Evolutionary conservation across 805 yeast species (phyloP), one percentile per base, ranked within the genome.

Genomic region (Candida quercuum): DNA sequence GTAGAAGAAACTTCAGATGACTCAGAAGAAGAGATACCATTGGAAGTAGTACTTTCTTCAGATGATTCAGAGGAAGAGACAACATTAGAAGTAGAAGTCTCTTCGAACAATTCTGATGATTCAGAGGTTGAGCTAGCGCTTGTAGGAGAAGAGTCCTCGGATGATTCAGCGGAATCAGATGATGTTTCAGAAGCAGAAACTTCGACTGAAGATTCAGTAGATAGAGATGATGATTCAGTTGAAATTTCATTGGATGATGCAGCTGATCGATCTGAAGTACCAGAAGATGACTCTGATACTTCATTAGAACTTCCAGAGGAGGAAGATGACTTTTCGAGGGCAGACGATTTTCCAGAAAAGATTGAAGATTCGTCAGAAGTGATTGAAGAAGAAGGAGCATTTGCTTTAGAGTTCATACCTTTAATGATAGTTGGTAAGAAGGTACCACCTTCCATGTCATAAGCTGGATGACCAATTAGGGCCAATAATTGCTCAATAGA

Each of bases 351-450:
- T n/a, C n/a, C n/a, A n/a, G n/a, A n/a, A n/a, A n/a, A n/a, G n/a
- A n/a, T n/a, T n/a, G n/a, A n/a, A n/a, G n/a, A n/a, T n/a, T n/a
- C n/a, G n/a, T n/a, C n/a, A n/a, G n/a, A n/a, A n/a, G n/a, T n/a
- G n/a, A n/a, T n/a, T n/a, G n/a, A n/a, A n/a, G n/a, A n/a, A n/a
- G n/a, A n/a, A n/a, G n/a, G n/a, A n/a, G n/a, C n/a, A n/a, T n/a
- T n/a, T n/a, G n/a, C n/a, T n/a, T n/a, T n/a, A n/a, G 24, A 22
- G 8, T 34, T 34, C 13, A 20, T 37, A 16, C 26, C 40, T 15
- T 21, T 15, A 11, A 37, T 28, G 14, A 37, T 36, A 9, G 19
- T 14, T 4, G 40, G 40, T 13, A 37, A 16, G 33, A 37, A 22
- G 7, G 28, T 18, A 16, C 40, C 40, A 14, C 28, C 28, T 5